phyloP scores from a whole-genome alignment of 306 rosid genomes.

The Prunus mume region DNA sequence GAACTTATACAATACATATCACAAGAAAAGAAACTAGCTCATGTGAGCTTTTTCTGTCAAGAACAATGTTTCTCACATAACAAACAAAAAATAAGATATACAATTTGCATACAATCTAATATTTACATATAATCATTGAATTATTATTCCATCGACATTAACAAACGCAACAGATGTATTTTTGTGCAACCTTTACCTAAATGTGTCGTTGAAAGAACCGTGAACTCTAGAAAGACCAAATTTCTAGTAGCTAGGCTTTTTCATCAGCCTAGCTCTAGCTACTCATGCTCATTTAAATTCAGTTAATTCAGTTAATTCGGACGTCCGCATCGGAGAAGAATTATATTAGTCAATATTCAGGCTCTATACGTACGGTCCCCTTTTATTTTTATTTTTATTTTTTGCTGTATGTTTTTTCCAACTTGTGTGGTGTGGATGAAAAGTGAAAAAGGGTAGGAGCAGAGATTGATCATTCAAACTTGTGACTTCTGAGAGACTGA shows the following conservation, averaged over 20 bases:
- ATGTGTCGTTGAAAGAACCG: neutral
- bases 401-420: neutral
- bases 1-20: constrained; percentile 7
- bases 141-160: neutral
- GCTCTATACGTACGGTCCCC: too few relatives aligned
- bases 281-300: too few relatives aligned
- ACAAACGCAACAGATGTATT: neutral
- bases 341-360: too few relatives aligned
- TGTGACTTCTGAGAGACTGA: neutral
- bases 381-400: rapidly evolving
- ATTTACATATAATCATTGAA: neutral
- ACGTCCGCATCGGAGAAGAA: too few relatives aligned
- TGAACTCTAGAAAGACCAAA: neutral
- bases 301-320: neutral
- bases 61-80: neutral
- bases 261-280: too few relatives aligned
- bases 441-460: neutral
- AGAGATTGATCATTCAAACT: neutral
- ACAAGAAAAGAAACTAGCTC: neutral
- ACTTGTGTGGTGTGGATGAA: neutral
- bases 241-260: neutral
- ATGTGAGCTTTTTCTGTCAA: neutral
- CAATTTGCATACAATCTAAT: too few relatives aligned
- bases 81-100: neutral
- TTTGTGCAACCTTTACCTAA: neutral